Conservation (phyloP, 1,139 yeast species). For the Lizanozyma gosingica region DNA sequence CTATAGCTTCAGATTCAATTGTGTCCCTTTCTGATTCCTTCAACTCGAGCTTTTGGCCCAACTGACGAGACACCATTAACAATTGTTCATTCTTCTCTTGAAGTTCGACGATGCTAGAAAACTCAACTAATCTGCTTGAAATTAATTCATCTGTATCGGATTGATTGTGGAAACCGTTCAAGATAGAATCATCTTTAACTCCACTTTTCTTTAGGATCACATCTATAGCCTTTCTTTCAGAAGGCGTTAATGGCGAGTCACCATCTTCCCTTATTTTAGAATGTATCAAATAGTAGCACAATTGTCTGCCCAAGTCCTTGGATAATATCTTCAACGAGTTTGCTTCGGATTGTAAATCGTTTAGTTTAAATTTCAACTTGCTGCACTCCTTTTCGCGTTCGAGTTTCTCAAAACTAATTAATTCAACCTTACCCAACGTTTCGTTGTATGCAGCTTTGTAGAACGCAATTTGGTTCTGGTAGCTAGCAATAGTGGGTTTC, state of each 20-base stretch:
- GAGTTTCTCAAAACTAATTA: slow-evolving; percentile 27
- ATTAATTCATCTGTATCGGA: slow-evolving; percentile 68
- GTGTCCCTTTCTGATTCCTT: slow-evolving; percentile 27
- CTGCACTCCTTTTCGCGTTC: slow-evolving; percentile 32
- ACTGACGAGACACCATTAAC: slow-evolving; percentile 53
- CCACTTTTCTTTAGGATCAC: slow-evolving; percentile 31
- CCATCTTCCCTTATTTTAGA: slow-evolving; percentile 45
- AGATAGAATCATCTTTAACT: slow-evolving; percentile 8
- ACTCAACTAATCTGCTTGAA: slow-evolving; percentile 63
- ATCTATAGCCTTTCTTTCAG: slow-evolving; percentile 49
- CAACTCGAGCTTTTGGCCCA: slow-evolving; percentile 61
- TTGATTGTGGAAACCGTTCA: slow-evolving; percentile 20
- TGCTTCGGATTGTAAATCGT: slow-evolving; percentile 32
- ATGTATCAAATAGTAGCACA: slow-evolving; percentile 65
- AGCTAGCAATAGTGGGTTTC: slow-evolving; percentile 66
- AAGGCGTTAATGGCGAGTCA: slow-evolving; percentile 47
- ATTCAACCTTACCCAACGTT: slow-evolving; percentile 30
- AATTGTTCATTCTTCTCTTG: slow-evolving; percentile 69
- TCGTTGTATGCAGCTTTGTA: slow-evolving; percentile 32
- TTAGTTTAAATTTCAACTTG: slow-evolving; percentile 20
- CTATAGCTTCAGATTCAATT: slow-evolving; percentile 50
- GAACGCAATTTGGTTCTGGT: slow-evolving; percentile 47
- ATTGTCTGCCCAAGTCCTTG: slow-evolving; percentile 70
- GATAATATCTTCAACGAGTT: slow-evolving; percentile 45
- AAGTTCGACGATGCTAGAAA: slow-evolving; percentile 57